Evolutionary conservation across 2,329 filamentous ascomycete genomes (phyloP), one percentile per base, ranked within the genome.

Genomic region (Graphilbum ipis-grandicollis): DNA sequence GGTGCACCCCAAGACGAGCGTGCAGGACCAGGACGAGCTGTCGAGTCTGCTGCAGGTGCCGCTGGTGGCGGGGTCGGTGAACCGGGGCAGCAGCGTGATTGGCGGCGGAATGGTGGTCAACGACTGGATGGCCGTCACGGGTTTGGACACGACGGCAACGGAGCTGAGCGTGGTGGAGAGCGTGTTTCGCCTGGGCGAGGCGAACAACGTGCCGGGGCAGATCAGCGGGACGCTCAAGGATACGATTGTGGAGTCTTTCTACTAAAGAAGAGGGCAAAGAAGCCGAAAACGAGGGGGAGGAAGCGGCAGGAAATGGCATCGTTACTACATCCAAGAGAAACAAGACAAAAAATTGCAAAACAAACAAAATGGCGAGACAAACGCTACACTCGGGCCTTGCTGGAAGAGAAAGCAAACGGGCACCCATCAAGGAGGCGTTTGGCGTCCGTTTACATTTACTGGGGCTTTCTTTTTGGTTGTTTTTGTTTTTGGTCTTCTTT

Each of bases 241-340:
- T 57, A 90, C 85, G 46, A 93, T 98, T 74, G 90, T 98, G 43
- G 90, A 98, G 67, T 93, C 83, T 51, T 98, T 96, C 65, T 98
- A 98, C 66, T 98, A 23, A 34, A 17, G 15, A 13, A n/a, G 26
- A 31, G 29, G 17, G 15, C 12, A 26, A 17, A 25, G 10, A 10
- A 25, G n/a, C 15, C 8, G 29, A n/a, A 13, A 5, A 22, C 5
- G 18, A n/a, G 17, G 21, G n/a, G 14, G n/a, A 30, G 17, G 25
- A 21, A 34, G n/a, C n/a, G n/a, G n/a, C n/a, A n/a, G n/a, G n/a
- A n/a, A n/a, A n/a, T n/a, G n/a, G n/a, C n/a, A n/a, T n/a, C n/a
- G n/a, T n/a, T n/a, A n/a, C n/a, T n/a, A n/a, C n/a, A n/a, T n/a
- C n/a, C n/a, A n/a, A 25, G 14, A 25, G 19, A 25, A 7, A 23